phyloP scores from a whole-genome alignment of 768 basidiomycete genomes.

The Udeniomyces megalosporus region DNA sequence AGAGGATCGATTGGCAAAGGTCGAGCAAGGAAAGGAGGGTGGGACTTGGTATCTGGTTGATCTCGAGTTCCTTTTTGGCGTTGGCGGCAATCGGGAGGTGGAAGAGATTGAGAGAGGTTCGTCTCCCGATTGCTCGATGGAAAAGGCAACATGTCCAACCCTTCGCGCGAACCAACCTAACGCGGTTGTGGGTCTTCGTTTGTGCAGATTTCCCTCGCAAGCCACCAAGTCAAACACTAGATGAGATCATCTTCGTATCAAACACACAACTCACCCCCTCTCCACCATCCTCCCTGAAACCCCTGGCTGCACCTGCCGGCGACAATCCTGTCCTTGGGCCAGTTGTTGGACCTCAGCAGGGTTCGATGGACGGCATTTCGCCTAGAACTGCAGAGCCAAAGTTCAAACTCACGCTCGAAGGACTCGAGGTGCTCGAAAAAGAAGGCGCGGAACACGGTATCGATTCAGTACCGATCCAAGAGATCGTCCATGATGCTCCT shows the following conservation, averaged over 20 bases:
- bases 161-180: too few species aligned
- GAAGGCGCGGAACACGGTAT: neutral
- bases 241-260: conserved; percentile 7
- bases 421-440: neutral
- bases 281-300: neutral
- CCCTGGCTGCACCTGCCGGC: neutral
- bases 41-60: conserved; percentile 45
- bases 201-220: conserved; percentile 16
- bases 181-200: neutral
- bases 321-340: too few species aligned
- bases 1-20: neutral
- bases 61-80: conserved; percentile 49
- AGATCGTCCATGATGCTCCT: conserved; percentile 49
- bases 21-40: conserved; percentile 31
- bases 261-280: neutral
- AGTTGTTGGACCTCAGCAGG: too few species aligned
- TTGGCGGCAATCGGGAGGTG: conserved; percentile 31
- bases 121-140: neutral
- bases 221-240: conserved; percentile 15
- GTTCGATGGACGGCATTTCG: neutral
- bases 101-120: conserved; percentile 15
- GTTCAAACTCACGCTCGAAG: neutral
- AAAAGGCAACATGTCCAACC: too few species aligned
- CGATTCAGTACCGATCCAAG: neutral
- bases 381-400: neutral